These are phyloP conservation scores for Ceraceosorus guamensis DNA, from an alignment of 1,284 basidiomycete species.

Conservation along the genomic window DNA sequence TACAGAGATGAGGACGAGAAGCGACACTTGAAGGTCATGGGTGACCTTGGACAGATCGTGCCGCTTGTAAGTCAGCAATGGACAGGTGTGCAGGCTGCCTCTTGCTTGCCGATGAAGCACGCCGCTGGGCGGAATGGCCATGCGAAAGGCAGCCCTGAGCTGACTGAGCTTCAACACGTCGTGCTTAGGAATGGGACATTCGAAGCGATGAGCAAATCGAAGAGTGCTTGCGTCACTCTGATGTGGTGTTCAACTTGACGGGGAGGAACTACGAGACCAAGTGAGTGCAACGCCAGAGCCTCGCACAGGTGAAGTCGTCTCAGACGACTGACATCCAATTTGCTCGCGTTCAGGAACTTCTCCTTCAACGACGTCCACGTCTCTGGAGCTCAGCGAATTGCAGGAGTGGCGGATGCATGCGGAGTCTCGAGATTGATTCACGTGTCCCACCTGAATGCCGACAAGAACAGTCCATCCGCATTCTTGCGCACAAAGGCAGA, in stretches of 20 bases:
- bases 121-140: not conserved
- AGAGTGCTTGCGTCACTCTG: conserved; percentile 89
- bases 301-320: conserved; percentile 21
- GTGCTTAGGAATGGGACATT: conserved; percentile 80
- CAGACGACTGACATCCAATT: not conserved
- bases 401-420: conserved; percentile 66
- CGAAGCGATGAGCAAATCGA: conserved; percentile 79
- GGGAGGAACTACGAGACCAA: conserved; percentile 88
- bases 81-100: not conserved
- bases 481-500: conserved; percentile 85
- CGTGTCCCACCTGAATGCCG: conserved; percentile 90
- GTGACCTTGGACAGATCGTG: conserved; percentile 93
- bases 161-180: not conserved
- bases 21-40: conserved; percentile 81
- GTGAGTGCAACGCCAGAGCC: conserved; percentile 52
- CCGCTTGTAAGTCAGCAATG: conserved; percentile 62
- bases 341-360: conserved; percentile 62
- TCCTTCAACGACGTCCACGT: conserved; percentile 70
- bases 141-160: not conserved
- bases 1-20: conserved; percentile 95
- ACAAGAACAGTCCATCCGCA: conserved; percentile 66
- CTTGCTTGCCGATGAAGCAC: not conserved
- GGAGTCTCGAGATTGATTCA: conserved; percentile 85
- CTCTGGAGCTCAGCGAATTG: conserved; percentile 62
- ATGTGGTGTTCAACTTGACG: conserved; percentile 90